Conservation (phyloP, 352 stramenopile genomes). For the Phytophthora vignae region DNA sequence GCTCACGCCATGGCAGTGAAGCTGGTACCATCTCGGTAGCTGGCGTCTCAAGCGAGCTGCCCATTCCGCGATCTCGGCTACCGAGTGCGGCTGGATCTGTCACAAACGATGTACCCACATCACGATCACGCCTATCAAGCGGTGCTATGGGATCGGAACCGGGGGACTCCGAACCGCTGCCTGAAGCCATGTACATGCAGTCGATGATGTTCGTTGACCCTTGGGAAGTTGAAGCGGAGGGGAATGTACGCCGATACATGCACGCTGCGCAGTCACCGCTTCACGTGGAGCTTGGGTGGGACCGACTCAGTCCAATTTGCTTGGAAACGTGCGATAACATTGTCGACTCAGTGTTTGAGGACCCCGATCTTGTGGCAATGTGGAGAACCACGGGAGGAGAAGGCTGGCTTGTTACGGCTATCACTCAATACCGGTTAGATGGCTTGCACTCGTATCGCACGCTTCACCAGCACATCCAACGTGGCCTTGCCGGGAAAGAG, state of each 20-base stretch:
- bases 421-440: slow-evolving; percentile 82
- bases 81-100: slow-evolving; percentile 17
- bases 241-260: slow-evolving; percentile 73
- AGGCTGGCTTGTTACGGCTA: slow-evolving; percentile 83
- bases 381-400: slow-evolving; percentile 78
- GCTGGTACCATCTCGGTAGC: slow-evolving; percentile 1
- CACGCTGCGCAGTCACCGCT: slow-evolving; percentile 50
- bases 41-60: slow-evolving; percentile 9
- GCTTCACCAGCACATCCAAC: slow-evolving; percentile 41
- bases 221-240: slow-evolving; percentile 82
- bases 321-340: slow-evolving; percentile 72
- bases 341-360: slow-evolving; percentile 64
- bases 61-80: slow-evolving; percentile 10
- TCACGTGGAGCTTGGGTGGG: slow-evolving; percentile 81
- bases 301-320: slow-evolving; percentile 73
- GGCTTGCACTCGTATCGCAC: slow-evolving; percentile 66
- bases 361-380: slow-evolving; percentile 70
- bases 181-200: slow-evolving; percentile 46
- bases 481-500: slow-evolving; percentile 51
- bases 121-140: slow-evolving; percentile 20
- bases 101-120: slow-evolving; percentile 15
- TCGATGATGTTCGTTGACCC: slow-evolving; percentile 87
- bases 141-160: slow-evolving; percentile 18
- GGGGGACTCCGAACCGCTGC: slow-evolving; percentile 16
- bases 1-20: slow-evolving; percentile 9